Base-by-base conservation (phyloP, 2,329 filamentous ascomycete genomes). In the Stagonosporopsis cucurbitacearum region DNA sequence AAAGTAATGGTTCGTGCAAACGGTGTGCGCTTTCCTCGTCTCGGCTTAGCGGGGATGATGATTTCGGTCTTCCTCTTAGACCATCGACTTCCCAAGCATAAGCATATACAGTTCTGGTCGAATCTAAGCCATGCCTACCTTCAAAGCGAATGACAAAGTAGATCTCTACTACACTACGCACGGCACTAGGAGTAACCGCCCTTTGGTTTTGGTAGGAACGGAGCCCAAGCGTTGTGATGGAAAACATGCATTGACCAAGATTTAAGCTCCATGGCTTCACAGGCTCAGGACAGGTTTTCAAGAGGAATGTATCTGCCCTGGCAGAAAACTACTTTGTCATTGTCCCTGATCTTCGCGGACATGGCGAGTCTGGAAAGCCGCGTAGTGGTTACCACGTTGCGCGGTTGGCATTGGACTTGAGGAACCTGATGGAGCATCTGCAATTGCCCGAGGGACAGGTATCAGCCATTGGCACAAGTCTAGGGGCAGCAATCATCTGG, bases 241-340 rank as follows among this genome's bases (percentile, higher is more conserved):
- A 17, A 4, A 7, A 45, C 40, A 3, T 22, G 39, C 6, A 43
- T 48, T 49, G 26, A 54, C 36, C 1, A 23, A 9, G 2, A n/a
- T 15, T 42, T 50, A 19, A 68, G 67, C 59, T 70, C 8, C 67
- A 70, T 41, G 67, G 67, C 46, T 70, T 69, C 47, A 70, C 67
- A 17, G 66, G 67, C 19, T 66, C 67, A 0, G 53, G 60, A 0
- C 45, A 56, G n/a, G 64, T 66, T 9, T 70, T 68, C 48, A 40
- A 56, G 13, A 64, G 60, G 22, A 69, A 69, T 23, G 22, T 62
- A 2, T 6, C 36, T 1, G 33, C 39, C 12, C 35, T 70, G 4
- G 59, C 65, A 0, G 11, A 51, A 12, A 33, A 46, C 6, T 52
- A 54, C 11, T 46, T 50, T 45, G 59, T 67, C 5, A 47, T 69